Conservation (phyloP, 495 filamentous ascomycete species). For the Chaetomium tenue region DNA sequence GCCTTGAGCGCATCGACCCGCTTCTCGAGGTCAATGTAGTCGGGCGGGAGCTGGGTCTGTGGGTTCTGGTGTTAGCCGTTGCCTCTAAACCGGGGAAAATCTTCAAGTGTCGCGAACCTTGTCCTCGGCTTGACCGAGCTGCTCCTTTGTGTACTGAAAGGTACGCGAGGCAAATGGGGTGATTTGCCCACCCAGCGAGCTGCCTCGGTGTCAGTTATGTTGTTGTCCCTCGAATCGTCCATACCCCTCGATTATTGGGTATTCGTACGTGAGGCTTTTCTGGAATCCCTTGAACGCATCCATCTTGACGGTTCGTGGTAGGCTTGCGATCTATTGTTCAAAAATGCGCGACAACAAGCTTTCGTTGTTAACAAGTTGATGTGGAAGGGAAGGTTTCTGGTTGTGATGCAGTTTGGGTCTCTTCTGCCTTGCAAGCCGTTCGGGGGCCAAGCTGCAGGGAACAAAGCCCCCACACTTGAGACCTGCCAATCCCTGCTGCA, state of each 20-base stretch:
- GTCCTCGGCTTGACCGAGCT: constrained; percentile 91
- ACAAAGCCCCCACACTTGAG: constrained; percentile 16
- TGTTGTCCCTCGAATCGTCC: background rate
- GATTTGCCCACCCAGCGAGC: constrained; percentile 55
- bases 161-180: constrained; percentile 90
- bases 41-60: constrained; percentile 90
- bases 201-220: constrained; percentile 32
- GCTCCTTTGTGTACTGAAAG: constrained; percentile 95
- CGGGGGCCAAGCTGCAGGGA: constrained; percentile 10
- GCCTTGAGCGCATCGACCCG: constrained; percentile 96
- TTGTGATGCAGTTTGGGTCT: background rate
- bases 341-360: background rate
- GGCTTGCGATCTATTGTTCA: background rate
- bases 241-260: background rate
- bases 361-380: background rate
- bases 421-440: constrained; percentile 6
- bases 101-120: constrained; percentile 56
- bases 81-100: background rate
- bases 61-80: constrained; percentile 17
- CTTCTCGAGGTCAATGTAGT: constrained; percentile 98
- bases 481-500: constrained; percentile 21
- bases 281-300: constrained; percentile 40
- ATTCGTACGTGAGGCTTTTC: constrained; percentile 37
- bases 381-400: background rate
- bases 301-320: constrained; percentile 25